These are phyloP conservation scores for Eucalyptus pumila DNA, from an alignment of 345 rosid genomes.

Conservation along the genomic window DNA sequence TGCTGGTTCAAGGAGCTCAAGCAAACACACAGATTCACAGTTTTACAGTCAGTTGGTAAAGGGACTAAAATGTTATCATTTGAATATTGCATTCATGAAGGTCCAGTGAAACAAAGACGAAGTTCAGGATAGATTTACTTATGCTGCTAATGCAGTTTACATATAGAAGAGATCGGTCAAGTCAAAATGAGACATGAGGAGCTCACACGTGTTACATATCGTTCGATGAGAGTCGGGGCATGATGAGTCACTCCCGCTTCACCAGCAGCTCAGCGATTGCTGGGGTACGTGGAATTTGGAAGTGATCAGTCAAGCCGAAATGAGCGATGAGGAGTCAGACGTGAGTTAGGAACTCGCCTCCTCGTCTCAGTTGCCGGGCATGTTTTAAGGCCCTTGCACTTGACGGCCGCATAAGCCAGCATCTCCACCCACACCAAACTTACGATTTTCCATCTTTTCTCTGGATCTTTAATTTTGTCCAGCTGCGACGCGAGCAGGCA, in stretches of 20 bases:
- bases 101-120: background rate
- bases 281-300: background rate
- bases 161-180: background rate
- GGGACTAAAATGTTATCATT: background rate
- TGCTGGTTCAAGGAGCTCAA: background rate
- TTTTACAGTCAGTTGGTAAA: background rate
- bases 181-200: background rate
- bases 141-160: background rate
- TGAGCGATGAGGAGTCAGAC: background rate
- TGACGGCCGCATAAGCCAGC: background rate
- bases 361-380: background rate
- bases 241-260: background rate
- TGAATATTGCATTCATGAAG: background rate
- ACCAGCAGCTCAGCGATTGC: background rate
- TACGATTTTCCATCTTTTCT: background rate
- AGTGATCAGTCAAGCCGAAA: background rate
- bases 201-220: accelerated
- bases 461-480: background rate
- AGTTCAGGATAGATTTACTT: background rate
- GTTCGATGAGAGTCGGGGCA: background rate
- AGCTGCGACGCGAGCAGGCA: background rate
- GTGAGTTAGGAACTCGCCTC: constrained; percentile 6
- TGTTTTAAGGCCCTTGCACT: constrained; percentile 1
- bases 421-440: background rate
- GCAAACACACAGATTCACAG: background rate